phyloP scores from a whole-genome alignment of 164 flowering plant genomes.

The Magnolia kwangsiensis region DNA sequence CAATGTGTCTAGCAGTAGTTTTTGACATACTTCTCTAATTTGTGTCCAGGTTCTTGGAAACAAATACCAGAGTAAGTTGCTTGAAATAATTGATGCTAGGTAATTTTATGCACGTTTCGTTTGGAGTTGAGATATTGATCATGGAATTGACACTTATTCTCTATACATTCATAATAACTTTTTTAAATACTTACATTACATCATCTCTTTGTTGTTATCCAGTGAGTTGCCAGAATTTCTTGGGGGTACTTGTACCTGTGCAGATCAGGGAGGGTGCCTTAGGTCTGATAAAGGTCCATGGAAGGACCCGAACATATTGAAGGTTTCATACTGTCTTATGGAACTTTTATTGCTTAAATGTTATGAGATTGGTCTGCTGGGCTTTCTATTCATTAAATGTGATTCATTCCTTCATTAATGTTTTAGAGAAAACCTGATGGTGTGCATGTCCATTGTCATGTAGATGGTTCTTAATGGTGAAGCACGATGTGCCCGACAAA shows the following conservation, averaged over 20 bases:
- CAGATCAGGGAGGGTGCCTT: constrained; percentile 41
- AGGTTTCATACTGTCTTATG: constrained; percentile 20
- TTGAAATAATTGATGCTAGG: constrained; percentile 91
- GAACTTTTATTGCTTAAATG: not conserved
- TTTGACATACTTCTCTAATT: not conserved
- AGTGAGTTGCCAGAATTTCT: constrained; percentile 70
- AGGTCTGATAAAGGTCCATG: constrained; percentile 48
- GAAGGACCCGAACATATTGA: constrained; percentile 39
- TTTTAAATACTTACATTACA: not conserved
- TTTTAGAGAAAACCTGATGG: not conserved
- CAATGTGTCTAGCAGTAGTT: not conserved
- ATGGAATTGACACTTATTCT: not conserved
- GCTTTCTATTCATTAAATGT: not conserved
- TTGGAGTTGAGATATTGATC: not conserved
- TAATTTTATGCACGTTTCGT: constrained; percentile 15
- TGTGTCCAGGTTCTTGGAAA: constrained; percentile 71
- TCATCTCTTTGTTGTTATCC: constrained; percentile 11
- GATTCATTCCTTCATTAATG: not conserved
- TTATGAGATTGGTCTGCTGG: not conserved
- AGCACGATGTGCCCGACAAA: constrained; percentile 63
- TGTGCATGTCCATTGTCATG: not conserved
- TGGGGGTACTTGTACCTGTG: constrained; percentile 45
- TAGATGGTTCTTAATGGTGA: constrained; percentile 61
- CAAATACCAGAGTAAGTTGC: constrained; percentile 80
- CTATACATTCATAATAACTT: not conserved